Base-by-base conservation (phyloP, 2,329 filamentous ascomycete species). In the Oidium heveae region DNA sequence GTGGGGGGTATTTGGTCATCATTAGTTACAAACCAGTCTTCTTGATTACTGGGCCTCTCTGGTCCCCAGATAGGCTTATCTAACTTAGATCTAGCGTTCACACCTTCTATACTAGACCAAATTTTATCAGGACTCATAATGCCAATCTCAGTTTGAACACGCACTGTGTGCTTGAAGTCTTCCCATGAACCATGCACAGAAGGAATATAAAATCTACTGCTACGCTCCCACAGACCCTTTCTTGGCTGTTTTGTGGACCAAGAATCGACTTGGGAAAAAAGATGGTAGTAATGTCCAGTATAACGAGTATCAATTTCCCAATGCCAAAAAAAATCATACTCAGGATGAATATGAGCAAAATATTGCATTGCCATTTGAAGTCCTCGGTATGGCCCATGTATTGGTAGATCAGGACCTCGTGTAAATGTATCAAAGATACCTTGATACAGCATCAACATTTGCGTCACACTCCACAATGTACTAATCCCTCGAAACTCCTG, bases 251-350 rank as follows among this genome's bases (percentile, higher is more conserved):
- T 68, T 59, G 73, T 76, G 16, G 83, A 74, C 82, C 83, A 91
- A 47, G 70, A 69, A 61, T 77, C 74, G 39, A 86, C 69, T 63
- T 82, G 82, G 59, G 78, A 75, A 62, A 89, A 75, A 20, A 86
- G 67, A 57, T 85, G 77, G 59, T 83, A 87, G 70, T 84, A 89
- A 67, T 94, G 86, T 37, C 87, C 86, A 0, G 84, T 91, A 66
- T 93, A 94, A 33, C 86, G 80, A 47, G 88, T 79, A 63, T 94
- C 87, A 81, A 94, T 89, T 67, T 94, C 87, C 85, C 87, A 93
- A 60, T 94, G 85, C 87, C 87, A 94, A 67, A 87, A 86, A 68
- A 80, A 85, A 51, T 93, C 86, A 63, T 88, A 94, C 66, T 94
- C 87, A 0, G 85, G 84, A 66, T 94, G 87, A 62, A 79, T 76